Evolutionary conservation across 176 grass and related monocot genomes (phyloP), one percentile per base, ranked within the genome.

Genomic region (Phragmites australis): DNA sequence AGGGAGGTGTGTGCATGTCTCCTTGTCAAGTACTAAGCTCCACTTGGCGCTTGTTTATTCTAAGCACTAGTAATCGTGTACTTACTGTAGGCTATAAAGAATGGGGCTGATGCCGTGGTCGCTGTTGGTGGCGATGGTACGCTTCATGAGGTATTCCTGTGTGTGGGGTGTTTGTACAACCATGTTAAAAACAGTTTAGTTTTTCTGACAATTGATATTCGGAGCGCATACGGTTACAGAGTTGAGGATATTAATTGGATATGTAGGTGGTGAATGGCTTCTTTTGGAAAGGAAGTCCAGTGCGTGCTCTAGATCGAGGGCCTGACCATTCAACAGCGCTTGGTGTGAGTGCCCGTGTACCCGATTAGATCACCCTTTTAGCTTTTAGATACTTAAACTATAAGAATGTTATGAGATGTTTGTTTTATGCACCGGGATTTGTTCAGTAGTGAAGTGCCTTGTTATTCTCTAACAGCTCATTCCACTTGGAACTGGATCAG

Each of bases 101-200:
- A 93, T 75, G 95, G 92, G 5, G 95, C 78, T 60, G 90, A 98
- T 81, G 95, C 95, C 0, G 86, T 98, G 15, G 90, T 98, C 5
- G 95, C 95, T 66, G 92, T 98, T 55, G 92, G 95, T 65, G 95
- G 95, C 12, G 95, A 98, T 67, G 95, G 95, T 55, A 98, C 95
- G 6, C 90, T 98, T 91, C 95, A 98, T 82, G 95, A 98, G 95
- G 92, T 98, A 72, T 48, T 83, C 16, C 22, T 84, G 53, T 19
- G 45, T 19, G 34, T 74, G 0, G 17, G 37, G 3, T 76, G 29
- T 32, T 58, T 25, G 60, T 25, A 22, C 12, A 31, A 18, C 22
- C 19, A 68, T 57, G 31, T 31, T 47, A 17, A 21, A 69, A 19
- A 34, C 72, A 32, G n/a, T 82, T 46, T 65, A 34, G 9, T 10